Evolutionary conservation across 768 basidiomycete species (phyloP).

Genomic region (Boletus subparvulus): DNA sequence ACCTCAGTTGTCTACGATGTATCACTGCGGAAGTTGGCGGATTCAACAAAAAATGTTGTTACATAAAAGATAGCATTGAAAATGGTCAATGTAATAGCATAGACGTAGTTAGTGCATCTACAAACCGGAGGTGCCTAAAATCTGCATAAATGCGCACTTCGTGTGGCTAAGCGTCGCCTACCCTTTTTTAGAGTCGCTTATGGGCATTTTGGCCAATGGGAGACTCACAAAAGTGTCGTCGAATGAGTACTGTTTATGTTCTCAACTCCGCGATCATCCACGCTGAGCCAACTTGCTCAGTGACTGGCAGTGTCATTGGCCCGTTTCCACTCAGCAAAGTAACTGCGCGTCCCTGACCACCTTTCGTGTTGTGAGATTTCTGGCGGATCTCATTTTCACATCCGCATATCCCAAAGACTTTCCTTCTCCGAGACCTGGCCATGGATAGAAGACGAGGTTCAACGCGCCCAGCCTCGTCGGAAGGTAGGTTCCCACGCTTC

Average conservation of each 20-base stretch:
- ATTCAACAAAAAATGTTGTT: slow-evolving; percentile 17
- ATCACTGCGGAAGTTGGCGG: slow-evolving; percentile 65
- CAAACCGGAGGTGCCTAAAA: no score
- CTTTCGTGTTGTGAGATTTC: slow-evolving; percentile 8
- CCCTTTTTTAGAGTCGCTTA: no score
- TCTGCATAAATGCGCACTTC: no score
- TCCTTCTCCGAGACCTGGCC: background rate
- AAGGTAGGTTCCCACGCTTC: slow-evolving; percentile 53
- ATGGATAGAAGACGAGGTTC: slow-evolving; percentile 71
- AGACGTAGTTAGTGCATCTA: background rate
- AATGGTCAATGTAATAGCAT: background rate
- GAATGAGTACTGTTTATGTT: background rate
- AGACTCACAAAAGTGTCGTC: no score
- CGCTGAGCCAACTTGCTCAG: background rate
- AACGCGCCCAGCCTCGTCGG: slow-evolving; percentile 67
- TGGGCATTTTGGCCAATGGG: no score
- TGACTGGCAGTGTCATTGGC: background rate
- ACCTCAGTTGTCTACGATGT: slow-evolving; percentile 79
- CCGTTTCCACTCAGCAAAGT: slow-evolving; percentile 6
- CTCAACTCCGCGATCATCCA: slow-evolving; percentile 25
- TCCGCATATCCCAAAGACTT: background rate
- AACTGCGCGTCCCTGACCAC: background rate
- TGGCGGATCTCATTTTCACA: background rate
- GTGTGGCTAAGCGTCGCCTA: no score
- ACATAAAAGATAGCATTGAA: background rate